phyloP scores from a whole-genome alignment of 345 rosid genomes.

The Melaleuca alternifolia region DNA sequence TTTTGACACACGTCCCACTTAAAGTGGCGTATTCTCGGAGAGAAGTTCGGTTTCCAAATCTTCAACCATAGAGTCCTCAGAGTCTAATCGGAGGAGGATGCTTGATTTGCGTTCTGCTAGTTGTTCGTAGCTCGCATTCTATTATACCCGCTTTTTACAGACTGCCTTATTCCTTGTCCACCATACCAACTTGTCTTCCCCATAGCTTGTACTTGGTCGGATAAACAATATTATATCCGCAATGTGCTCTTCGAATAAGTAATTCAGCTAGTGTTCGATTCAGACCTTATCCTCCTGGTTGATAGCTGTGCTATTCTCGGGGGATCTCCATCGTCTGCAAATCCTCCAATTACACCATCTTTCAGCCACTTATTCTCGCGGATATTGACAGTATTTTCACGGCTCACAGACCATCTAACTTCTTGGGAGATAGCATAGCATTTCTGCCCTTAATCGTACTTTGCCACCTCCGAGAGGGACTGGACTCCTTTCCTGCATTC shows the following conservation, averaged over 20 bases:
- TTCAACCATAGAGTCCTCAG: neutral
- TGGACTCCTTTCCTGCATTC: too few relatives aligned
- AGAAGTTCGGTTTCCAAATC: neutral
- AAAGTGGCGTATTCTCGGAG: neutral
- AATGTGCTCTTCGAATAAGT: neutral
- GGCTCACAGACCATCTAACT: too few relatives aligned
- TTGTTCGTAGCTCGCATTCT: neutral
- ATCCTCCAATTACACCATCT: too few relatives aligned
- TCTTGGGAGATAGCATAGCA: too few relatives aligned
- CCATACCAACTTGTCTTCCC: neutral
- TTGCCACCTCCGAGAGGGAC: too few relatives aligned
- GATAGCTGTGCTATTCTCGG: too few relatives aligned
- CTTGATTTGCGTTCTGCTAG: neutral
- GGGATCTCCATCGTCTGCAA: too few relatives aligned
- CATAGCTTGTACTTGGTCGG: neutral
- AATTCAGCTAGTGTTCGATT: neutral
- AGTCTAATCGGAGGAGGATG: neutral
- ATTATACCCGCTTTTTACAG: neutral
- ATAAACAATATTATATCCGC: neutral
- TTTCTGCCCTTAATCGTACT: too few relatives aligned
- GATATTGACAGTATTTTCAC: too few relatives aligned
- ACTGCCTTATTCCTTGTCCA: neutral
- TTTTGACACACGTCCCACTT: neutral
- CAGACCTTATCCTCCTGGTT: neutral
- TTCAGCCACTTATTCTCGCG: too few relatives aligned